Evolutionary conservation across 129 eudicot species (phyloP), one percentile per base, ranked within the genome.

Genomic region (Pittosporum tobira): DNA sequence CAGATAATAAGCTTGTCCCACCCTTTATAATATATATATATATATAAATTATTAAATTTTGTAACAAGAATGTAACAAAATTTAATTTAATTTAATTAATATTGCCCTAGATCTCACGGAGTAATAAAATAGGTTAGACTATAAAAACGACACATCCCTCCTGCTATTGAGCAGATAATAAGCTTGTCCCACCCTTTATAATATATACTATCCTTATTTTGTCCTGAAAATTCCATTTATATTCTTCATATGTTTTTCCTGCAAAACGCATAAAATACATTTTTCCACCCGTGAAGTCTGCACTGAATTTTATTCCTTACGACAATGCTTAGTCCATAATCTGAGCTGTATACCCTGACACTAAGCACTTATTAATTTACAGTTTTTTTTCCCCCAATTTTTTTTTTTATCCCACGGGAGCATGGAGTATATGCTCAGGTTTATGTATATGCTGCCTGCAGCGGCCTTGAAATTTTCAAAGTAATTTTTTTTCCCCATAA

Each of bases 211-310:
- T 38, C 14, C 14, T 38, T 7, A 38, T 6, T 38, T 8, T 11
- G 12, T 4, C 14, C n/a, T n/a, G 11, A 38, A 1, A 9, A 31
- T 5, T 6, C 12, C 38, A 31, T 31, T 31, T 31, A 31, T 31
- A 31, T 31, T 5, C 38, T 31, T 31, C 38, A 11, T 5, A 9
- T 38, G 16, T 16, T 55, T 44, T 31, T 14, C 45, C 12, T n/a
- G 25, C 61, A 55, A 55, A 24, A n/a, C 5, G 44, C 21, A 53
- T 7, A 16, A 26, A 28, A 44, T 26, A 55, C 30, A 11, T 55
- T 53, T 34, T 7, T 25, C 24, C 44, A 16, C 44, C 60, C 60
- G 60, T 30, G 60, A 55, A 18, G 6, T 44, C 5, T 44, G 48
- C 48, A 5, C 44, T 30, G n/a, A 30, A 28, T 53, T 10, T 55